A percentile compares a stretch with the other conserved stretches of the same genome.
Conservation (phyloP, 495 filamentous ascomycete genomes). For the Neohortaea acidophila region DNA sequence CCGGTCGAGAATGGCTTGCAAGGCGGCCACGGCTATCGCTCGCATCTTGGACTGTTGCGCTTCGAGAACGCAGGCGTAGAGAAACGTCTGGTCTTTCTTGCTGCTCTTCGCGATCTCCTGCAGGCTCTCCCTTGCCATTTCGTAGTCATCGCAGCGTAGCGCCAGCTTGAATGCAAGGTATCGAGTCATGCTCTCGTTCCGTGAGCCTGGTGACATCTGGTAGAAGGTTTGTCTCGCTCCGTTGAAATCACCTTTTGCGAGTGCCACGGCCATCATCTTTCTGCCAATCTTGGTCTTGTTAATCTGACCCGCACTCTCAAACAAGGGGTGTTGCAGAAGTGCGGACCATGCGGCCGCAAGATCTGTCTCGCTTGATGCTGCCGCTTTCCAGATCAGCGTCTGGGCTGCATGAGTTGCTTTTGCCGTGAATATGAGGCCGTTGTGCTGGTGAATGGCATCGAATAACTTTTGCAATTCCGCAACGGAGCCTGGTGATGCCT, state of each 20-base stretch:
- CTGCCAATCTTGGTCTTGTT: conserved; percentile 59
- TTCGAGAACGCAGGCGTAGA: conserved; percentile 65
- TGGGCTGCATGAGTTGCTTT: conserved; percentile 55
- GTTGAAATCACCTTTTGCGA: conserved; percentile 38
- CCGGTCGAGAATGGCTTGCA: conserved; percentile 44
- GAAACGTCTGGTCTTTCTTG: conserved; percentile 39
- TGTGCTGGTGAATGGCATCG: background rate
- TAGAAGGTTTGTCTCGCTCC: conserved; percentile 40
- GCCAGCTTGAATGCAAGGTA: conserved; percentile 66
- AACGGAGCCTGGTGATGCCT: background rate
- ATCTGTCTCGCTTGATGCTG: conserved; percentile 41
- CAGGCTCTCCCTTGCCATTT: conserved; percentile 44
- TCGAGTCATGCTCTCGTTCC: conserved; percentile 45
- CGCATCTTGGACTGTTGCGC: conserved; percentile 52
- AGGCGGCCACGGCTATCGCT: conserved; percentile 36
- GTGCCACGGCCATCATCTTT: conserved; percentile 52
- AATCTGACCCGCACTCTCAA: conserved; percentile 44
- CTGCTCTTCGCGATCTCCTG: conserved; percentile 34
- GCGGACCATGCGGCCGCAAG: conserved; percentile 55
- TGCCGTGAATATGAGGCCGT: conserved; percentile 24
- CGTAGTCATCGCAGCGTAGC: conserved; percentile 40
- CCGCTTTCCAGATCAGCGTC: conserved; percentile 64
- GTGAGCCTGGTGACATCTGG: conserved; percentile 42
- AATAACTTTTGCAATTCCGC: background rate
- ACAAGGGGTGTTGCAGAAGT: conserved; percentile 48